These are phyloP conservation scores for Russula vinacea DNA, from an alignment of 768 basidiomycete genomes.

Conservation along the genomic window DNA sequence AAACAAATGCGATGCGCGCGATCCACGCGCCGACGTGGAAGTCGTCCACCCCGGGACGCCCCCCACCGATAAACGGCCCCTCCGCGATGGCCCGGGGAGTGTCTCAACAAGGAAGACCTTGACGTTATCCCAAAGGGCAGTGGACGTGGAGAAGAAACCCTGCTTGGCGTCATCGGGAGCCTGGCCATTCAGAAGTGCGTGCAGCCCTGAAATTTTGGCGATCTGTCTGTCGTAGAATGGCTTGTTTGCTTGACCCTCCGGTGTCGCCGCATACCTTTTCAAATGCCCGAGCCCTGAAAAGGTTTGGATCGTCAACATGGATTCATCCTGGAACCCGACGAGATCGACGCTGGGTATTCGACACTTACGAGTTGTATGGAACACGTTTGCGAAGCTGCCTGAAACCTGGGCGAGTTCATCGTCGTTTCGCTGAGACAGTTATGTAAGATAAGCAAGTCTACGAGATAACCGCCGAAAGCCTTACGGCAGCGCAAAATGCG, in stretches of 20 bases:
- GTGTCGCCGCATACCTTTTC: slow-evolving; percentile 37
- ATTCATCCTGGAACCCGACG: not conserved
- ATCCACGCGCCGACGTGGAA: slow-evolving; percentile 56
- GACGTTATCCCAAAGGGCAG: slow-evolving; percentile 41
- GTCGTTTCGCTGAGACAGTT: slow-evolving; percentile 41
- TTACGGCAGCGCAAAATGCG: slow-evolving; percentile 42
- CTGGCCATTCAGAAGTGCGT: slow-evolving; percentile 43
- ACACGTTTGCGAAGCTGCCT: slow-evolving; percentile 37
- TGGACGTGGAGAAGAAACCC: slow-evolving; percentile 42
- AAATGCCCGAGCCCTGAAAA: slow-evolving; percentile 45
- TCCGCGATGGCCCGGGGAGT: slow-evolving; percentile 44
- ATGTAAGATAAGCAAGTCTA: not conserved
- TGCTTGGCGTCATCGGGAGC: slow-evolving; percentile 39
- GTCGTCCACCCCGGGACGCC: slow-evolving; percentile 50
- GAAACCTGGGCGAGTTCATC: slow-evolving; percentile 45
- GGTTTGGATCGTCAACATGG: not conserved
- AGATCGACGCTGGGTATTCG: not conserved
- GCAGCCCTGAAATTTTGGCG: slow-evolving; percentile 40
- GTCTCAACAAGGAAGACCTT: slow-evolving; percentile 40
- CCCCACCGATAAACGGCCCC: slow-evolving; percentile 50
- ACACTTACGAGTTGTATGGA: slow-evolving; percentile 43
- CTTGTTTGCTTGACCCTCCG: slow-evolving; percentile 40
- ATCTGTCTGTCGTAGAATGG: slow-evolving; percentile 47
- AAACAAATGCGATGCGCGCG: slow-evolving; percentile 44
- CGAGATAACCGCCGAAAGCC: slow-evolving; percentile 18